Evolutionary conservation across 768 basidiomycete species (phyloP), one percentile per base, ranked within the genome.

Genomic region (Leccinellum rugosiceps): DNA sequence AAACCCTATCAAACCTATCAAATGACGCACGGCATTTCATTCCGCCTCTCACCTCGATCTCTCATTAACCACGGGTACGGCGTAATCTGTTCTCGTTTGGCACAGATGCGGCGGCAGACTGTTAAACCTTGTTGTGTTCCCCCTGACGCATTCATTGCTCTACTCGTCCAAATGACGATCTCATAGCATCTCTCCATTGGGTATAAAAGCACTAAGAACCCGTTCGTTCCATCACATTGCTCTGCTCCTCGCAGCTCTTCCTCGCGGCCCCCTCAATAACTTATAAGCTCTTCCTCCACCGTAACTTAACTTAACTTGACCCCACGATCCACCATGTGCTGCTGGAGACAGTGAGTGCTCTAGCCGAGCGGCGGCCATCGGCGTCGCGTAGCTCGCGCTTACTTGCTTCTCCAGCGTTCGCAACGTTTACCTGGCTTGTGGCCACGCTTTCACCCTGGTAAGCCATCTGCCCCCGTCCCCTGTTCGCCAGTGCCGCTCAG

Each of bases 271-370:
- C 45, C 54, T 58, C 53, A 38, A 56, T 54, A 48, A 9, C 34
- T 34, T 47, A 41, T 32, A 52, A 41, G 2, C 47, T 31, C 41
- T n/a, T 44, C 54, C 46, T 45, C 48, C 14, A 38, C 38, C 38
- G 9, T 31, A 31, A 32, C 14, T n/a, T 43, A 43, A 43, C 41
- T 41, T 28, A 41, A 28, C 15, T 38, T 44, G 4, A 30, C 25
- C 34, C 46, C 56, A 46, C 52, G 31, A 57, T 11, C 35, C 51
- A 70, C 32, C 15, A 84, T 84, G 83, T 84, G 83, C 70, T 75
- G 74, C 64, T 76, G 72, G 65, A 80, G 83, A 73, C 81, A 78
- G 83, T 84, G 63, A 70, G 80, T 76, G 4, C 21, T 11, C 21
- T 21, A 6, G 11, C 25, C 41, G 19, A 5, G 10, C 15, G 3